These are phyloP conservation scores for Rosa persica DNA, from an alignment of 306 rosid genomes.

Conservation along the genomic window DNA sequence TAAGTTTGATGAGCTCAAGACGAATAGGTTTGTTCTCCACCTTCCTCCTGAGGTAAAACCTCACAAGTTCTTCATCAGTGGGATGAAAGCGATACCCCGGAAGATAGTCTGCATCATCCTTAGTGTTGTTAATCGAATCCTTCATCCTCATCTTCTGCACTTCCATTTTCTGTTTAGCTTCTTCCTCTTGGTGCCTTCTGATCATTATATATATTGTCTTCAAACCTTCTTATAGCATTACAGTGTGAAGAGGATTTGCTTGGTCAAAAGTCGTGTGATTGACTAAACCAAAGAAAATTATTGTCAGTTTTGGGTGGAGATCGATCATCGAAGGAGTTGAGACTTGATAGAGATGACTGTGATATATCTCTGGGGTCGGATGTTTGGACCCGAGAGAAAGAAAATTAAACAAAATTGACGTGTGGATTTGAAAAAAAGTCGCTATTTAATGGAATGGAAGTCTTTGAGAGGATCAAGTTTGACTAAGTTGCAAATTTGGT, in stretches of 20 bases:
- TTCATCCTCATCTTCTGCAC: slow-evolving; percentile 14
- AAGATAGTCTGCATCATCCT: slow-evolving; percentile 7
- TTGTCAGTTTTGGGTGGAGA: not conserved
- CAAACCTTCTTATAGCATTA: not conserved
- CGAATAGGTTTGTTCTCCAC: slow-evolving; percentile 27
- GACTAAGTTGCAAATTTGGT: slow-evolving; percentile 2
- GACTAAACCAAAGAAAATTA: not conserved
- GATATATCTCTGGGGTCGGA: not conserved
- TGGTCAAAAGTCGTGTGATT: slow-evolving; percentile 6
- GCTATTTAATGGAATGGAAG: not conserved
- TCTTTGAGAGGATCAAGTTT: slow-evolving; percentile 10
- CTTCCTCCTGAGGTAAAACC: slow-evolving; percentile 27
- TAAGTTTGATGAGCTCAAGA: slow-evolving; percentile 26
- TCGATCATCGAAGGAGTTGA: not conserved
- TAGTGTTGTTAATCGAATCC: not conserved
- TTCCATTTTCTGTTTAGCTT: slow-evolving; percentile 13
- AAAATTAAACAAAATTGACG: not conserved
- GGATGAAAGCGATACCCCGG: slow-evolving; percentile 38
- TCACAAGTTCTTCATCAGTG: slow-evolving; percentile 34
- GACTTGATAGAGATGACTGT: not conserved
- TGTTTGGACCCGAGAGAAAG: not conserved
- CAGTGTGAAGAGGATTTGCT: not conserved
- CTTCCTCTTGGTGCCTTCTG: slow-evolving; percentile 9
- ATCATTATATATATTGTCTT: not conserved
- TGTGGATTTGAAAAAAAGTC: not conserved